A percentile compares a stretch with the other conserved stretches of the same genome.
These are phyloP conservation scores for Fusarium concolor DNA, from an alignment of 2,329 filamentous ascomycete species.

Conservation along the genomic window DNA sequence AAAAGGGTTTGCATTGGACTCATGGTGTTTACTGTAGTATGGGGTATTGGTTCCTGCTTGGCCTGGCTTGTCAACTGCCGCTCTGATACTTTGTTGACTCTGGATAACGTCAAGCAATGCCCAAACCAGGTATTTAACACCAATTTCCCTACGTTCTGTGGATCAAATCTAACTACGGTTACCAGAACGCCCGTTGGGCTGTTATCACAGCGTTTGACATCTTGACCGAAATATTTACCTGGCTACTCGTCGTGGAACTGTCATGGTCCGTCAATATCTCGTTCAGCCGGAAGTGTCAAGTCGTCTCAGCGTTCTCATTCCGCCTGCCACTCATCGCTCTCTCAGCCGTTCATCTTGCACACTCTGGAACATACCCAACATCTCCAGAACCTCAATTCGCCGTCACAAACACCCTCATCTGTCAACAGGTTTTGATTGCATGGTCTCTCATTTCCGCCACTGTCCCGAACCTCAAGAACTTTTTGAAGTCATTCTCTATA, in stretches of 20 bases:
- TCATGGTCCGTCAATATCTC: constrained; percentile 35
- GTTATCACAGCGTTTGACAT: constrained; percentile 31
- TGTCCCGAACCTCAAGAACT: constrained; percentile 38
- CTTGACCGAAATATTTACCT: constrained; percentile 20
- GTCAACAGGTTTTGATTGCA: constrained; percentile 33
- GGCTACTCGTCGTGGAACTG: constrained; percentile 23
- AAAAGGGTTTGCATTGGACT: constrained; percentile 24
- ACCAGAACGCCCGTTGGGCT: constrained; percentile 25
- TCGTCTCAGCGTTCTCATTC: constrained; percentile 36
- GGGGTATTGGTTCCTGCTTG: constrained; percentile 19
- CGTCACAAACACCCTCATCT: constrained; percentile 26
- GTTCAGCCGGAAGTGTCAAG: constrained; percentile 28
- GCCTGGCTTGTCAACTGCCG: constrained; percentile 29
- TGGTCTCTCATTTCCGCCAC: constrained; percentile 41
- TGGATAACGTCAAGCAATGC: constrained; percentile 16
- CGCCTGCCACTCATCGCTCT: constrained; percentile 39
- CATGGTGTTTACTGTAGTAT: constrained; percentile 12
- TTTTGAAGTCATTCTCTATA: constrained; percentile 38
- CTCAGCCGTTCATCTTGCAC: constrained; percentile 26
- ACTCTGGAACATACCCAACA: constrained; percentile 1
- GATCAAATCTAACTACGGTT: not conserved
- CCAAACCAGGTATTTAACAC: constrained; percentile 28
- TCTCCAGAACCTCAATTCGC: constrained; percentile 34
- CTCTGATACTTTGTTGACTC: constrained; percentile 6
- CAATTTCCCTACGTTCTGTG: not conserved